phyloP scores from a whole-genome alignment of 192 early-diverging fungal genomes.

The Podila verticillata region DNA sequence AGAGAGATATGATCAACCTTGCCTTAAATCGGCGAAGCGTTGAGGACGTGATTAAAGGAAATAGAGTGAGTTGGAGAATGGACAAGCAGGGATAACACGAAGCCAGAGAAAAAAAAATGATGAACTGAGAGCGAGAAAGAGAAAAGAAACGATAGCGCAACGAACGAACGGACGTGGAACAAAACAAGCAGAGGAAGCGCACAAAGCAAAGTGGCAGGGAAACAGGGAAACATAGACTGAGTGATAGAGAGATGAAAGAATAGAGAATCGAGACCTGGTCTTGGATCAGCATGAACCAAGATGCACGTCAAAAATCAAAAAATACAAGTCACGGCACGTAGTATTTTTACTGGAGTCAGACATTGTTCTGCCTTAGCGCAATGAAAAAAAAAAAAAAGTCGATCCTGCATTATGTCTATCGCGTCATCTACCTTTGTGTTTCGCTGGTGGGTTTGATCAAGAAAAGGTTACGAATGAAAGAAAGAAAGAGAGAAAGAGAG shows the following conservation, averaged over 20 bases:
- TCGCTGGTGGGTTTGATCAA: no score
- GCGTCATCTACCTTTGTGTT: no score
- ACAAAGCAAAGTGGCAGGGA: neutral
- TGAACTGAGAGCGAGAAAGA: neutral
- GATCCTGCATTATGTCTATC: no score
- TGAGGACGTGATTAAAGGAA: neutral
- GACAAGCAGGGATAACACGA: neutral
- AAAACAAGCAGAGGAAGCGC: no score
- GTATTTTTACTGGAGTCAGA: conserved; percentile 1
- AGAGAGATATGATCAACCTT: no score
- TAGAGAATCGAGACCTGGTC: neutral
- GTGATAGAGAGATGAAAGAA: neutral
- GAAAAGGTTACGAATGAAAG: no score
- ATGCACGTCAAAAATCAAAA: neutral
- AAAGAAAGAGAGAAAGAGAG: no score
- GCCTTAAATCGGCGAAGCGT: neutral
- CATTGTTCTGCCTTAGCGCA: neutral
- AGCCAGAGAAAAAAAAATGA: neutral
- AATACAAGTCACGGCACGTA: no score
- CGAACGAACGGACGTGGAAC: neutral
- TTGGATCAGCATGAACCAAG: neutral
- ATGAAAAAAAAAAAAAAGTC: no score
- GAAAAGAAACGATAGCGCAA: neutral
- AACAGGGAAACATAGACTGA: neutral
- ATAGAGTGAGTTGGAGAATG: neutral